Evolutionary conservation across 352 stramenopile genomes (phyloP), one percentile per base, ranked within the genome.

Genomic region (Phytopythium aichiense): DNA sequence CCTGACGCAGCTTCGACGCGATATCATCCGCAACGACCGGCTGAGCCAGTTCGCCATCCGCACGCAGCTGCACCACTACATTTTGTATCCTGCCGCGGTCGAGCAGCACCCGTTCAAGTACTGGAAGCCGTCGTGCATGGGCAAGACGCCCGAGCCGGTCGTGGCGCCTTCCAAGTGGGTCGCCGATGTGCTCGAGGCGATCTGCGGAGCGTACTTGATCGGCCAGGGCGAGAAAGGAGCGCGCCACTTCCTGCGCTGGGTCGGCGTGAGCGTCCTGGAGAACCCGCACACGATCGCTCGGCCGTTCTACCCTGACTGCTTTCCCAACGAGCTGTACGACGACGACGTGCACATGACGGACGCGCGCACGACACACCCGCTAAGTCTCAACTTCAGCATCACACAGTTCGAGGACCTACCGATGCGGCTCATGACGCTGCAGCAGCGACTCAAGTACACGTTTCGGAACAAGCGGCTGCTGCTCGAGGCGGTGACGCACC

Each of bases 91-190:
- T 7, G 73, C 76, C 9, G 77, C 84, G 68, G 77, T 95, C 22
- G 87, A 95, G 55, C 82, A 92, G 61, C 81, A 92, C 51, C 87
- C 87, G 52, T 94, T 94, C 60, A 69, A 84, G 55, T 90, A 69
- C 55, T 95, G 87, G 87, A 95, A 92, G 48, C 87, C 87, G 33
- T 94, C 84, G n/a, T 95, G 84, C 40, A 92, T 94, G 83, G 87
- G 87, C 1, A 81, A 81, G 60, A 92, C 87, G 2, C 87, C 87
- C 15, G 77, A 92, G 50, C 64, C 74, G 4, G 69, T 94, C 9
- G 77, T 91, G 13, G 87, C 81, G 43, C 79, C 85, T 16, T 74
- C 83, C 11, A 95, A 95, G 52, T 95, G 87, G 87, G 84, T 95
- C 45, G 87, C 87, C 12, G 87, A 95, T 53, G 82, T 94, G 43